Evolutionary conservation across 306 rosid species (phyloP), one percentile per base, ranked within the genome.

Genomic region (Corylus americana): DNA sequence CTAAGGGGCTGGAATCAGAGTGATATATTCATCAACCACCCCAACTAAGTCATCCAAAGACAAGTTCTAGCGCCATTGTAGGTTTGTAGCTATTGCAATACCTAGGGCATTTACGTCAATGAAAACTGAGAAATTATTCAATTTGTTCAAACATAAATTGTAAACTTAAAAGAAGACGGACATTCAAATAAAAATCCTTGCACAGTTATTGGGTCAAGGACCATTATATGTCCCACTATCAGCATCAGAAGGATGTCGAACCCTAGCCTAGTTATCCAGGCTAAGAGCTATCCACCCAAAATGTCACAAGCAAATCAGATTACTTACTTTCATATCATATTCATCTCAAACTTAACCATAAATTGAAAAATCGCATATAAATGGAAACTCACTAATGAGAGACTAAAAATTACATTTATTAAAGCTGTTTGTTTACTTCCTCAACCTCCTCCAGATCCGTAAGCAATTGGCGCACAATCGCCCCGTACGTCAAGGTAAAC

Each of bases 391-490:
- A 35, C 20, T 35, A 20, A 4, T 16, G 45, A 67, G 55, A 63
- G 72, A 67, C 53, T 51, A 18, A 77, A 74, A 11, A 2, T 22
- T 88, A 95, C 98, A 95, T 95, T 84, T 92, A 98, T 78, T 95
- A 97, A 69, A 95, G 97, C 88, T 95, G 97, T 81, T 91, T 95
- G 94, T 95, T 95, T 42, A 95, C 99, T 89, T 95, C 99, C 74
- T 95, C 98, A 29, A 91, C 98, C 86, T 95, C 99, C 85, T 93
- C 99, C 74, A 95, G 92, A 88, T 95, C 99, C 6, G 99, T 93
- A 62, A 95, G 99, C 91, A 95, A 87, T 77, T 95, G 99, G 58
- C 98, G 98, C 80, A 95, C 98, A 55, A 92, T 90, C n/a, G 99
- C 98, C n/a, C 99, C 99, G 29, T 95, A 95, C n/a, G 99, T 95